phyloP scores from a whole-genome alignment of 2,329 filamentous ascomycete genomes.

The Cryphonectria nitschkei region DNA sequence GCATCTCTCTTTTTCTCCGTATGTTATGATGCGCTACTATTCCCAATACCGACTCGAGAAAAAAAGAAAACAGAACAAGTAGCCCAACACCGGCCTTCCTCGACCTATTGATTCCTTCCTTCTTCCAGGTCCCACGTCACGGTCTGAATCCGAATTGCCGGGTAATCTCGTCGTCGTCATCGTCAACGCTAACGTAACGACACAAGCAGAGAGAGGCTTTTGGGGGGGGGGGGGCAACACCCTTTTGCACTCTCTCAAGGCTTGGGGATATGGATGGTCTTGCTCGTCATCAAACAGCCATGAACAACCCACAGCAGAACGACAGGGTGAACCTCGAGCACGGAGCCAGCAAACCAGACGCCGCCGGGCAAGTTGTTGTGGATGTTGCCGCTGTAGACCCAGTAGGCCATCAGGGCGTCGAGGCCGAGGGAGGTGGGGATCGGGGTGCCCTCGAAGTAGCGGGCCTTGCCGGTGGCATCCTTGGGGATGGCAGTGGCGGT shows the following conservation, averaged over 20 bases:
- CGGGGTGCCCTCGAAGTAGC: constrained; percentile 96
- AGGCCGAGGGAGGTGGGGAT: constrained; percentile 88
- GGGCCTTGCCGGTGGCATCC: constrained; percentile 86
- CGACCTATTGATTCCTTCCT: neutral
- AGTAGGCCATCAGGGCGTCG: constrained; percentile 85
- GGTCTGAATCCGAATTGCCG: neutral
- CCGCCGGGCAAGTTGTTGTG: constrained; percentile 80
- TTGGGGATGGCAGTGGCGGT: constrained; percentile 89
- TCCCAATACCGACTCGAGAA: neutral
- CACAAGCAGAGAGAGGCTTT: no score
- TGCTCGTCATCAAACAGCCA: constrained; percentile 93
- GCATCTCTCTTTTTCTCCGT: constrained; percentile 7
- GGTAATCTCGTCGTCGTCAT: neutral
- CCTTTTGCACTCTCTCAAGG: constrained; percentile 48
- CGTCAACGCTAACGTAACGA: neutral
- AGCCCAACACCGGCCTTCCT: neutral
- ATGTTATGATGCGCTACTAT: neutral
- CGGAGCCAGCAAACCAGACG: constrained; percentile 65
- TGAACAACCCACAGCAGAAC: constrained; percentile 83
- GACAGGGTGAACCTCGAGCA: constrained; percentile 82
- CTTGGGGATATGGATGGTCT: constrained; percentile 94
- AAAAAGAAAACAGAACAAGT: neutral
- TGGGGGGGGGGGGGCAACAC: neutral
- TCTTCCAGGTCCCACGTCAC: neutral
- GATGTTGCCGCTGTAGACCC: constrained; percentile 75